Base-by-base conservation (phyloP, 306 rosid species). In the Quillaja saponaria region DNA sequence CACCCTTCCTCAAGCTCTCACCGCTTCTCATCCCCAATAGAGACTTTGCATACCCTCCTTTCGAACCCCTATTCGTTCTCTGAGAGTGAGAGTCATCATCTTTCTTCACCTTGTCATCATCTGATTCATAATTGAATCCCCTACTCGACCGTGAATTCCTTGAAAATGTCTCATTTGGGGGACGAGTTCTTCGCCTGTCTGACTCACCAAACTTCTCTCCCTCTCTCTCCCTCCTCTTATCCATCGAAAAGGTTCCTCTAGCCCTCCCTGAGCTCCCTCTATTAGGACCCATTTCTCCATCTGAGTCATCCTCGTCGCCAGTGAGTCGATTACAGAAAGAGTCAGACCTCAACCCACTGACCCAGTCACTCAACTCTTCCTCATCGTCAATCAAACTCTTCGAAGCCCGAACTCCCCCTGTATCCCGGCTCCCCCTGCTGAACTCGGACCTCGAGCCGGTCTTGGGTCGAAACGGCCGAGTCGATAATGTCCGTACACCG, bases 291-390 rank as follows among this genome's bases (percentile, higher is more conserved):
- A 56, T 60, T 13, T 57, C 67, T 5, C 39, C 80, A 10, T 66
- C 82, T 34, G 76, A 61, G 19, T 59, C 66, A 4, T 85, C 88
- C 3, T 48, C 75, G 1, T 61, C 81, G 46, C 76, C 64, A 11
- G 67, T 64, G 9, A 59, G 15, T 3, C 74, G 64, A 7, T 74
- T 79, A 2, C 70, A 75, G 49, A 57, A 44, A 6, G 84, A 65
- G 73, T 58, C 78, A 17, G 77, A 61, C 25, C 76, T 80, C 41
- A 92, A 55, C 1, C 72, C 96, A 37, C 81, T 81, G 39, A 89
- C 91, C 96, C 95, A 92, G 57, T 81, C 83, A 59, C 95, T 82
- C 51, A 92, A 90, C 12, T 92, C 95, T 7, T 87, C 90, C 78
- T 92, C 95, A 28, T 92, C 95, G 3, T 92, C 95, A 13, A 83